Conservation (phyloP, 108 stramenopile species). For the Bacterosira constricta region DNA sequence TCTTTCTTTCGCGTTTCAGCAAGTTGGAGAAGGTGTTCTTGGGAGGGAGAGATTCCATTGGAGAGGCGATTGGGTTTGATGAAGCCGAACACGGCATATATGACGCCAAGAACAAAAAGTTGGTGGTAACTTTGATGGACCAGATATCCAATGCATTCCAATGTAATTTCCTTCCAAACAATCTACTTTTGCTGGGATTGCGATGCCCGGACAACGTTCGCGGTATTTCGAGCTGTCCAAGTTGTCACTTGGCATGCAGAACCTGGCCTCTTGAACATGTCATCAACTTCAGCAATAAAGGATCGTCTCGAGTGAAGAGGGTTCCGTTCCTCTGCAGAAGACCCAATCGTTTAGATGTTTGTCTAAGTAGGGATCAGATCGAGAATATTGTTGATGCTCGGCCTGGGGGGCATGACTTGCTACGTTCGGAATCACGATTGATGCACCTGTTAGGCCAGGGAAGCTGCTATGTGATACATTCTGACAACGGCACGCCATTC, state of each 20-base stretch:
- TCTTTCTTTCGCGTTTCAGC: neutral
- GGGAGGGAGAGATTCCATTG: neutral
- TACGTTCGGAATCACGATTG: neutral
- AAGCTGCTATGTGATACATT: neutral
- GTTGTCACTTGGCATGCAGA: neutral
- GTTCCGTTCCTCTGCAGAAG: neutral
- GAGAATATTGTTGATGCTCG: constrained; percentile 9
- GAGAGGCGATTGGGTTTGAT: neutral
- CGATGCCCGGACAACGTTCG: neutral
- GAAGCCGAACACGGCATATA: too few species aligned
- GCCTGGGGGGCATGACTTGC: neutral
- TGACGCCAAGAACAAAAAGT: neutral
- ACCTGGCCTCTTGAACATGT: neutral
- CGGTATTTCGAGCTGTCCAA: neutral
- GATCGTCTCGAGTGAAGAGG: neutral
- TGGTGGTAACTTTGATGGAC: neutral
- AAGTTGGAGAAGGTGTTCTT: constrained; percentile 4
- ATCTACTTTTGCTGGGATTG: neutral
- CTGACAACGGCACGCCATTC: neutral
- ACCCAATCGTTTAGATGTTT: neutral
- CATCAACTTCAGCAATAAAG: neutral
- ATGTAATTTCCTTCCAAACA: neutral
- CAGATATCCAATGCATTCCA: neutral
- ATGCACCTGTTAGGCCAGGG: constrained; percentile 1
- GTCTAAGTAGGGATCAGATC: neutral